Evolutionary conservation across 352 stramenopile genomes (phyloP).

Genomic region (Phytophthora fragariae): DNA sequence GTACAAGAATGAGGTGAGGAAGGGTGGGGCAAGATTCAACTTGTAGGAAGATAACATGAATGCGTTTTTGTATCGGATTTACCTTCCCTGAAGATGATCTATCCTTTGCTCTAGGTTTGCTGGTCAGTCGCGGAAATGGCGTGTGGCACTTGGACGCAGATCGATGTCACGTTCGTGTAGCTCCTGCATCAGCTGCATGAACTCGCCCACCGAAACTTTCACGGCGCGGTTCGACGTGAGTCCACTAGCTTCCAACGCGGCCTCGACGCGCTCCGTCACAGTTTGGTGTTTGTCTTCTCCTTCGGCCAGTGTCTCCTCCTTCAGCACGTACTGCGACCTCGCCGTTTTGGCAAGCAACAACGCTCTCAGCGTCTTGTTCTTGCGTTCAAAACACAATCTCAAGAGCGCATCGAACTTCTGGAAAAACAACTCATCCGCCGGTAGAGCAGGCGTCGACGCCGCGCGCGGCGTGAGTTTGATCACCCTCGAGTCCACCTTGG

Average conservation of each 20-base stretch:
- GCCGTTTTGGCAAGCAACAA: slow-evolving; percentile 76
- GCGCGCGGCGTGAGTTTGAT: slow-evolving; percentile 67
- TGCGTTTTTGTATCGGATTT: slow-evolving; percentile 13
- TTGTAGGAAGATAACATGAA: slow-evolving; percentile 23
- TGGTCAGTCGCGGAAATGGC: slow-evolving; percentile 67
- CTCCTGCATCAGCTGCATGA: slow-evolving; percentile 65
- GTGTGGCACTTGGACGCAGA: slow-evolving; percentile 65
- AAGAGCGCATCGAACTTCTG: slow-evolving; percentile 83
- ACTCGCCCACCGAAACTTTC: slow-evolving; percentile 67
- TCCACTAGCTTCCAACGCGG: slow-evolving; percentile 52
- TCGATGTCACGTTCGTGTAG: slow-evolving; percentile 53
- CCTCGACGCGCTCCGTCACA: slow-evolving; percentile 56
- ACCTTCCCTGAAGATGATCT: neutral
- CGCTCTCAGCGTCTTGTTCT: slow-evolving; percentile 89
- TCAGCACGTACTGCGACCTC: slow-evolving; percentile 39
- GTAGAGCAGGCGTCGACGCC: slow-evolving; percentile 24
- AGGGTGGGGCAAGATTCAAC: neutral
- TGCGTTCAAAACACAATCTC: slow-evolving; percentile 78
- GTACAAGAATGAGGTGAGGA: slow-evolving; percentile 9
- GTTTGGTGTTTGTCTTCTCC: slow-evolving; percentile 41
- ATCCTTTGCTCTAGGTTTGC: neutral
- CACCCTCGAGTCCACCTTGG: slow-evolving; percentile 86
- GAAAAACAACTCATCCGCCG: slow-evolving; percentile 56
- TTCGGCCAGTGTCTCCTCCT: slow-evolving; percentile 27
- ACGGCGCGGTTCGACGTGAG: slow-evolving; percentile 64